These are phyloP conservation scores for Neoboletus subvelutipes DNA, from an alignment of 768 basidiomycete species.

Conservation along the genomic window DNA sequence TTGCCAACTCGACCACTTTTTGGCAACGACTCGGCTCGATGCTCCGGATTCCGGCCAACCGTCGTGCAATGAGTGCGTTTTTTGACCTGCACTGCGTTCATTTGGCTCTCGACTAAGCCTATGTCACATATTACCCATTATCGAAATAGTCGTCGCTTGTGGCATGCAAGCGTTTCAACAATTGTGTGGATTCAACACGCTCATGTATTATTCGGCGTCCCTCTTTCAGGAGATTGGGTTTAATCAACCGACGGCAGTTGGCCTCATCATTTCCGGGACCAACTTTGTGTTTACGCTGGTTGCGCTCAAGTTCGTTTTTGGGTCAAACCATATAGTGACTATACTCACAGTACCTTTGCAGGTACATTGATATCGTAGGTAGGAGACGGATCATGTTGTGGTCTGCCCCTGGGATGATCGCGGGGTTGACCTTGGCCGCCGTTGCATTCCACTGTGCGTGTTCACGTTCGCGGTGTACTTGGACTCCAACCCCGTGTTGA, in stretches of 20 bases:
- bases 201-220: slow-evolving; percentile 74
- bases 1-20: slow-evolving; percentile 62
- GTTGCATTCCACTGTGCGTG: slow-evolving; percentile 55
- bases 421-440: slow-evolving; percentile 61
- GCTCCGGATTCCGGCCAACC: slow-evolving; percentile 54
- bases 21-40: slow-evolving; percentile 54
- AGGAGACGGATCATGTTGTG: slow-evolving; percentile 67
- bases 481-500: not conserved
- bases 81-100: not conserved
- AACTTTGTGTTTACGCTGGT: slow-evolving; percentile 79
- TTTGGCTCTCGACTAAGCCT: not conserved
- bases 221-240: slow-evolving; percentile 82
- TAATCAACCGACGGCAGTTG: slow-evolving; percentile 78
- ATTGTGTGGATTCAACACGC: slow-evolving; percentile 81
- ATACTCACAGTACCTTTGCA: slow-evolving; percentile 1
- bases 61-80: slow-evolving; percentile 63
- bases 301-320: slow-evolving; percentile 53
- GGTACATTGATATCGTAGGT: slow-evolving; percentile 65
- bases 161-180: slow-evolving; percentile 85
- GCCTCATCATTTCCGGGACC: slow-evolving; percentile 73
- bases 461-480: not conserved
- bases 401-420: slow-evolving; percentile 71
- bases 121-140: no score
- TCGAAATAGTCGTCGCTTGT: slow-evolving; percentile 60
- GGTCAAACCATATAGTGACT: not conserved